Evolutionary conservation across 352 stramenopile species (phyloP).

Genomic region (Phytopythium kandeliae): DNA sequence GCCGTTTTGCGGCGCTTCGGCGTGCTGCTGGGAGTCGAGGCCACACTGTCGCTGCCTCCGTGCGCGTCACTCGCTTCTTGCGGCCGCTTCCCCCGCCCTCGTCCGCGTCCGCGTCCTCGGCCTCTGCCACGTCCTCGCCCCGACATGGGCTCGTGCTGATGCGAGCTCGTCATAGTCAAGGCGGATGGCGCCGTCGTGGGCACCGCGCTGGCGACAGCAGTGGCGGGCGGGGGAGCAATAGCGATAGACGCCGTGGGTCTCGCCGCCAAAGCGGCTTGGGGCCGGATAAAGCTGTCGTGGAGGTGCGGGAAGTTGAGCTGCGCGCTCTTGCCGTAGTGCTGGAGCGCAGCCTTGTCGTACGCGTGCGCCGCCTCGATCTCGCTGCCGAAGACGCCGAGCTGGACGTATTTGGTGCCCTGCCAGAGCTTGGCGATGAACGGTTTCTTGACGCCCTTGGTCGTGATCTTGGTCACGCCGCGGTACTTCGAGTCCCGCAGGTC

Average conservation of each 20-base stretch:
- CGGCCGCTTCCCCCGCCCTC: conserved; percentile 51
- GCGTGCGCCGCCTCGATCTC: conserved; percentile 79
- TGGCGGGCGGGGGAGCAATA: no score
- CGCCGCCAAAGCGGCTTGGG: conserved; percentile 23
- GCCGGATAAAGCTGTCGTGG: conserved; percentile 56
- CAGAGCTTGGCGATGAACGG: conserved; percentile 74
- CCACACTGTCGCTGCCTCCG: conserved; percentile 8
- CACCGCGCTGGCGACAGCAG: not conserved
- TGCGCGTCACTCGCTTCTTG: conserved; percentile 21
- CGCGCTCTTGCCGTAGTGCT: conserved; percentile 53
- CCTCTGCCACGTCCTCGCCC: conserved; percentile 28
- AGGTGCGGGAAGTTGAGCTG: conserved; percentile 81
- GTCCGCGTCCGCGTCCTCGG: conserved; percentile 39
- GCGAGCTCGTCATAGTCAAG: not conserved
- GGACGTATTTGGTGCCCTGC: conserved; percentile 57
- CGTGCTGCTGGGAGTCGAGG: conserved; percentile 1
- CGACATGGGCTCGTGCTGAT: conserved; percentile 8
- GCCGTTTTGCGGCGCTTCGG: conserved; percentile 28
- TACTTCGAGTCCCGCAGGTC: conserved; percentile 76
- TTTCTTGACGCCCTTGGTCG: conserved; percentile 75
- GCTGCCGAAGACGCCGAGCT: conserved; percentile 63
- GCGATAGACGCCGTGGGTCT: conserved; percentile 3
- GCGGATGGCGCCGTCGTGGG: no score
- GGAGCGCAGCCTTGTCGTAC: conserved; percentile 72
- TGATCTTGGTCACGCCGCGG: conserved; percentile 72